Conservation (phyloP, 768 basidiomycete genomes). For the Russula foetens region DNA sequence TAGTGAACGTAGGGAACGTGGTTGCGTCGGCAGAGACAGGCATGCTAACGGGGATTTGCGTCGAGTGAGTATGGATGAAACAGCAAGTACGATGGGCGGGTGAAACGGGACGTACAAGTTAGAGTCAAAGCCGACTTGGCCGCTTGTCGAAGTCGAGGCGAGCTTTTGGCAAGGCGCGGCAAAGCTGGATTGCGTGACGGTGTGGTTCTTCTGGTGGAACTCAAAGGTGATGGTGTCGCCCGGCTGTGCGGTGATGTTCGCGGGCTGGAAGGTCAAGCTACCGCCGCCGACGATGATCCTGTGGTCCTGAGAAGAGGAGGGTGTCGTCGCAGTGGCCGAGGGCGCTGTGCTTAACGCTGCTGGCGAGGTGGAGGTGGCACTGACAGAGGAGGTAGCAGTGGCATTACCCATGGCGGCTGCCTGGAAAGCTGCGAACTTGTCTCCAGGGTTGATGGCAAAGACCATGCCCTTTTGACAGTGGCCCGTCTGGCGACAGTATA, state of each 20-base stretch:
- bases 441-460: constrained; percentile 54
- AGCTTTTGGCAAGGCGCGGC: constrained; percentile 32
- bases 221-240: constrained; percentile 35
- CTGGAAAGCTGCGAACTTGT: constrained; percentile 47
- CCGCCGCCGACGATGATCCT: constrained; percentile 25
- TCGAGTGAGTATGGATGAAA: background rate
- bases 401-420: constrained; percentile 37
- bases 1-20: constrained; percentile 43
- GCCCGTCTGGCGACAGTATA: constrained; percentile 46
- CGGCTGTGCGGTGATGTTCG: constrained; percentile 29
- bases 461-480: constrained; percentile 61
- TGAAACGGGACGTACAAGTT: constrained; percentile 27
- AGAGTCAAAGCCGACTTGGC: constrained; percentile 34
- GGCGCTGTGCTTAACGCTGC: constrained; percentile 27
- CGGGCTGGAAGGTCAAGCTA: constrained; percentile 26
- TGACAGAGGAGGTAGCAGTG: constrained; percentile 12
- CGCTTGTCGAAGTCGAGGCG: constrained; percentile 36
- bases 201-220: constrained; percentile 35
- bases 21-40: constrained; percentile 37
- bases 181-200: constrained; percentile 32
- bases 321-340: constrained; percentile 20
- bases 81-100: background rate
- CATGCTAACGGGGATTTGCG: constrained; percentile 28
- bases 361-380: constrained; percentile 22
- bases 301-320: constrained; percentile 26